Evolutionary conservation across 345 rosid genomes (phyloP).

Genomic region (Eucalyptus victrix): DNA sequence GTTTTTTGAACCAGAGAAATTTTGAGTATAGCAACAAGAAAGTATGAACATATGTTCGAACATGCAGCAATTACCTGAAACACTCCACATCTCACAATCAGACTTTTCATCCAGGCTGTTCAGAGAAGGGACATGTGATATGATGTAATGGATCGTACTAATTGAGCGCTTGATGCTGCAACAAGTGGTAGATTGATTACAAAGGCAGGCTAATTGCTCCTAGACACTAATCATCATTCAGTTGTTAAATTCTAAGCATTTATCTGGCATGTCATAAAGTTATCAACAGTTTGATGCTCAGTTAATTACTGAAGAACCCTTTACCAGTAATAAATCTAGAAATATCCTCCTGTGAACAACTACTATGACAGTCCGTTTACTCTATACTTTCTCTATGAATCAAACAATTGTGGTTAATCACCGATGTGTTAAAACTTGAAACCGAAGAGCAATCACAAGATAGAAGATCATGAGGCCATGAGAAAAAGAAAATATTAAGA

Average conservation of each 20-base stretch:
- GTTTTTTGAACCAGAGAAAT: constrained; percentile 3
- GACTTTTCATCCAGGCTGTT: constrained; percentile 27
- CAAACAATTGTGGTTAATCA: neutral
- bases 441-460: neutral
- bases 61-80: constrained; percentile 39
- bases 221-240: neutral
- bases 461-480: neutral
- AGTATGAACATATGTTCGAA: neutral
- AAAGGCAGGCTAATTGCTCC: neutral
- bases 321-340: neutral
- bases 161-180: constrained; percentile 44
- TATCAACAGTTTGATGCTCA: neutral
- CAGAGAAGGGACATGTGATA: constrained; percentile 44
- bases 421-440: neutral
- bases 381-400: neutral
- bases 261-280: neutral
- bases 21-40: neutral
- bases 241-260: neutral
- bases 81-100: constrained; percentile 70
- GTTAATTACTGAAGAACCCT: neutral
- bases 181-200: neutral
- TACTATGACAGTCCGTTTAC: neutral
- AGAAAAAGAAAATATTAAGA: neutral
- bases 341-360: neutral
- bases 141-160: constrained; percentile 36